Conservation (phyloP, 352 stramenopile genomes). For the Peronospora farinosa region DNA sequence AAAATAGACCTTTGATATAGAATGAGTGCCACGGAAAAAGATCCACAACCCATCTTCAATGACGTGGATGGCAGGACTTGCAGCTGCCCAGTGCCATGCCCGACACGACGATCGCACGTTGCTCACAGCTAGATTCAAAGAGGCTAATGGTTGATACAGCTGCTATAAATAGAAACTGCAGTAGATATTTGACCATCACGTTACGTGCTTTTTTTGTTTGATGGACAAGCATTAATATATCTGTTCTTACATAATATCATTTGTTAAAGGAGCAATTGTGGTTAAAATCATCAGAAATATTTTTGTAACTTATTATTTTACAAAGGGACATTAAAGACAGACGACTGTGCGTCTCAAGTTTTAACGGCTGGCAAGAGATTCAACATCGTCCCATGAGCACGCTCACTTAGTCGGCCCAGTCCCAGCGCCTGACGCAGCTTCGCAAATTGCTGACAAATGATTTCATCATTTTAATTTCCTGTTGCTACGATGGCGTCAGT, state of each 20-base stretch:
- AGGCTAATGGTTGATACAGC: background rate
- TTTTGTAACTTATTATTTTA: background rate
- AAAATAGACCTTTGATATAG: background rate
- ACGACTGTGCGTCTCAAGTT: background rate
- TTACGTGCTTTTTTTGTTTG: background rate
- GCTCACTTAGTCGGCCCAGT: slow-evolving; percentile 27
- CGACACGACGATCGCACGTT: background rate
- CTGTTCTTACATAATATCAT: background rate
- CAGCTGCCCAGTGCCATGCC: slow-evolving; percentile 5
- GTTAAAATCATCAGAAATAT: background rate
- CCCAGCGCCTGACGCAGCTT: slow-evolving; percentile 38
- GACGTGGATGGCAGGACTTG: background rate
- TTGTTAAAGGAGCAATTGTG: background rate
- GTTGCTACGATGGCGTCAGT: slow-evolving; percentile 89
- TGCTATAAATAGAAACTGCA: background rate
- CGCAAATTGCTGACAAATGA: slow-evolving; percentile 47
- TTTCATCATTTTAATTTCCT: slow-evolving; percentile 78
- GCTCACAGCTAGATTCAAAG: background rate
- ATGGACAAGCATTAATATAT: background rate
- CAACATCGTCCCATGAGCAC: slow-evolving; percentile 2
- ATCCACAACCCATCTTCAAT: slow-evolving; percentile 21
- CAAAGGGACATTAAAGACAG: background rate
- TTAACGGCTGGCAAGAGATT: background rate
- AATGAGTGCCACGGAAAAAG: slow-evolving; percentile 10
- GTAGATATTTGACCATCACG: background rate